Conservation (phyloP, 2,329 filamentous ascomycete species). For the Pseudocercospora eumusae region DNA sequence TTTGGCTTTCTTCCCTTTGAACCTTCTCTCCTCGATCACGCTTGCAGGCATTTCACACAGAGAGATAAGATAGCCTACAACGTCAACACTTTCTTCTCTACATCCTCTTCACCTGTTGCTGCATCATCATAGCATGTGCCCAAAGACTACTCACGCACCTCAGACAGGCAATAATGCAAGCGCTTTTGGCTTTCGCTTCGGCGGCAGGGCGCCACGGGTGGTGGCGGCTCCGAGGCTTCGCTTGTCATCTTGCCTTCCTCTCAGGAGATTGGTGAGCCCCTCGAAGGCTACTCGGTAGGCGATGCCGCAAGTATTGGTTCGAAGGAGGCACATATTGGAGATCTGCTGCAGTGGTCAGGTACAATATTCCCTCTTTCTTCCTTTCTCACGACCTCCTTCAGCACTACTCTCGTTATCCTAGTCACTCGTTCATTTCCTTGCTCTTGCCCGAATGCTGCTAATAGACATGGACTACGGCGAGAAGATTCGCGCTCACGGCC, state of each 20-base stretch:
- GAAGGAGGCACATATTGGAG: constrained; percentile 7
- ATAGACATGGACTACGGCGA: constrained; percentile 8
- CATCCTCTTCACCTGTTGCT: not conserved
- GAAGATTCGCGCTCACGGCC: constrained; percentile 7
- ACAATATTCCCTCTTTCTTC: not conserved
- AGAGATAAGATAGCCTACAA: not conserved
- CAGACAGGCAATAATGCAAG: not conserved
- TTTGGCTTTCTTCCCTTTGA: not conserved
- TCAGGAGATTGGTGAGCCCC: constrained; percentile 6
- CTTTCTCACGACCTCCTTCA: not conserved
- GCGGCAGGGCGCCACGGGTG: not conserved
- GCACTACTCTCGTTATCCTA: not conserved
- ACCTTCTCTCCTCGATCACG: not conserved
- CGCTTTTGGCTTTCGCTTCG: not conserved
- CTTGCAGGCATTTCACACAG: not conserved
- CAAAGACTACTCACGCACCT: not conserved
- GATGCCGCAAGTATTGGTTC: not conserved
- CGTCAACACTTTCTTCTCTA: not conserved
- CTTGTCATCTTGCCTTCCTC: constrained; percentile 2
- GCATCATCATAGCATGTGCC: not conserved
- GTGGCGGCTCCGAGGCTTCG: not conserved
- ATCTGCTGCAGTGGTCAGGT: not conserved
- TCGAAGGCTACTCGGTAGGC: constrained; percentile 9
- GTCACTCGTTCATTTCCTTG: not conserved
- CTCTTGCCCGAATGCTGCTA: constrained; percentile 1